Base-by-base conservation (phyloP, 306 rosid genomes). In the Dalbergia cochinchinensis region DNA sequence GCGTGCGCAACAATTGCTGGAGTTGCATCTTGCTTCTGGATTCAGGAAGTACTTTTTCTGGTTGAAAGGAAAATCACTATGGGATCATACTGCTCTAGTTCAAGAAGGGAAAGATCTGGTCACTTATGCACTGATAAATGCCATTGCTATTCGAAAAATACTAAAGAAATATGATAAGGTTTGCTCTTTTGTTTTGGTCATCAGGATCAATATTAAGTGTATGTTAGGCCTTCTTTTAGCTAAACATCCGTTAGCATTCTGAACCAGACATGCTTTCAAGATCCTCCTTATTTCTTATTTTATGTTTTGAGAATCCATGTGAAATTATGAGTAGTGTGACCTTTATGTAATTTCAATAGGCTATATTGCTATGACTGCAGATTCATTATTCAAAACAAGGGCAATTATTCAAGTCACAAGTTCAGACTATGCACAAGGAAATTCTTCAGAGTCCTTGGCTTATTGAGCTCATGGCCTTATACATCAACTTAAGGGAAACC, bases 381-480 rank as follows among this genome's bases (percentile, higher is more conserved):
- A 87, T 95, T 81, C 99, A 95, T 90, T 87, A 81, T 83, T 95
- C 99, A n/a, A 95, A 87, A 78, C 99, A 95, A 88, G 99, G 99
- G 35, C 96, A 92, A 69, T 84, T 93, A 16, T 95, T 92, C 78
- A 95, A 86, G 91, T 95, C 97, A 44, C 90, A 86, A 71, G 93
- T 87, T 5, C 99, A 89, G 84, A 88, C 93, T 33, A 89, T 85
- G 92, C 99, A 91, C 72, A 85, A 90, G 78, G 98, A 91, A 81
- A 91, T 95, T 77, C 99, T 95, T 79, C 99, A 89, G 80, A 92
- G 98, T 83, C 99, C 99, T 5, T 91, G 97, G 99, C 89, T 95
- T 48, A 83, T 83, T 71, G 99, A 95, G 85, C 91, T 95, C 45
- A 88, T 95, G 89, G 97, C 99, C 76, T 90, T 95, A 75, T 88